Percentiles rank a stretch among this genome's conserved stretches.
Evolutionary conservation across 306 rosid genomes (phyloP).

Genomic region (Lupinus albus): DNA sequence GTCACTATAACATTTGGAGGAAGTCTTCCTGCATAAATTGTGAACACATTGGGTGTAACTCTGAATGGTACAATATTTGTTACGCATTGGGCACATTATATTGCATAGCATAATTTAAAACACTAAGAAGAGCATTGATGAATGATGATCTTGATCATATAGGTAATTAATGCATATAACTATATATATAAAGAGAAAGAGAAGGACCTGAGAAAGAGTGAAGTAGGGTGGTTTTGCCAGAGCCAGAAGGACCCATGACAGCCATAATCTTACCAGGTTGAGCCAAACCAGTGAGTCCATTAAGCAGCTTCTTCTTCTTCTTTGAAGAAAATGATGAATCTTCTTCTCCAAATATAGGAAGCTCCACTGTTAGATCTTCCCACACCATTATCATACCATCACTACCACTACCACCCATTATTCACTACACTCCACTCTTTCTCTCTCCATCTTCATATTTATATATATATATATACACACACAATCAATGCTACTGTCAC

Average conservation of each 20-base stretch:
- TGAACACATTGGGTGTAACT: not conserved
- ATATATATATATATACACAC: too few species aligned
- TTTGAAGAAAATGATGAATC: too few species aligned
- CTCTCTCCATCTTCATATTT: too few species aligned
- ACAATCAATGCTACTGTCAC: too few species aligned
- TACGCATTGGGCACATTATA: too few species aligned
- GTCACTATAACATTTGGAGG: constrained; percentile 47
- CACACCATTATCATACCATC: constrained; percentile 56
- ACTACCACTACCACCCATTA: too few species aligned
- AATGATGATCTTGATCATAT: too few species aligned
- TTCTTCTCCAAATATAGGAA: constrained; percentile 38
- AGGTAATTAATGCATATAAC: too few species aligned
- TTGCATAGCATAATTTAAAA: too few species aligned
- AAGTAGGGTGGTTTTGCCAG: constrained; percentile 73
- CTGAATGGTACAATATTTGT: too few species aligned
- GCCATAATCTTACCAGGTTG: constrained; percentile 63
- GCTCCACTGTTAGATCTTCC: constrained; percentile 66
- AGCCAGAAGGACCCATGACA: constrained; percentile 80
- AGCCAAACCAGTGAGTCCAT: constrained; percentile 57
- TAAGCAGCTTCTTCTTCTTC: constrained; percentile 53
- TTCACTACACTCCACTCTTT: too few species aligned
- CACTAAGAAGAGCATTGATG: too few species aligned
- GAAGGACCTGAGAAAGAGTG: constrained; percentile 50
- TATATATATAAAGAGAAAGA: not conserved
- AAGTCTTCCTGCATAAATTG: constrained; percentile 50